Evolutionary conservation across 768 basidiomycete genomes (phyloP).

Genomic region (Mycena vulgaris): DNA sequence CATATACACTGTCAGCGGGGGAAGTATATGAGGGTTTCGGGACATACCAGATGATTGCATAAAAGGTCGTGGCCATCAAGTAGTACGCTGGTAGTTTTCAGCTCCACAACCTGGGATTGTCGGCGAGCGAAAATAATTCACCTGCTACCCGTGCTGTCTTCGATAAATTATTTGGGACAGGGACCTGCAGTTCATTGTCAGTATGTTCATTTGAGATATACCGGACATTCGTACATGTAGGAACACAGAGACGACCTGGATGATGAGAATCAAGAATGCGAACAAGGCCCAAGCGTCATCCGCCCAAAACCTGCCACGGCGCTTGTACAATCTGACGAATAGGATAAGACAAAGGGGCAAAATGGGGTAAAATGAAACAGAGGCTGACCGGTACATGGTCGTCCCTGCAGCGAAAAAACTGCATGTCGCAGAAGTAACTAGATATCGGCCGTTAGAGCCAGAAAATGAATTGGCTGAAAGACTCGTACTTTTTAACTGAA

Average conservation of each 20-base stretch:
- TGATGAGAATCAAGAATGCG: conserved; percentile 5
- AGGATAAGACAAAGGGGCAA: background rate
- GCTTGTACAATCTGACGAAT: conserved; percentile 7
- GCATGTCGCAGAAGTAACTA: conserved; percentile 18
- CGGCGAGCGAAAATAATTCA: background rate
- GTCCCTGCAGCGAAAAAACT: conserved; percentile 5
- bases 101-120: background rate
- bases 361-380: background rate
- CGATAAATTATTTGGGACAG: conserved; percentile 24
- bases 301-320: conserved; percentile 12
- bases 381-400: conserved; percentile 6
- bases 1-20: background rate
- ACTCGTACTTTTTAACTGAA: conserved; percentile 23
- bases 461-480: background rate
- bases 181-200: conserved; percentile 6
- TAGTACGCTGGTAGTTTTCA: conserved; percentile 47
- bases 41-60: conserved; percentile 56
- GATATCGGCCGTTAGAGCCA: background rate
- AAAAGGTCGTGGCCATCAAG: conserved; percentile 54
- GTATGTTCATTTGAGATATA: background rate
- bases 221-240: conserved; percentile 5
- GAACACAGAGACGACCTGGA: conserved; percentile 17
- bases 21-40: background rate
- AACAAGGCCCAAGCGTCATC: conserved; percentile 18
- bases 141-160: conserved; percentile 29